phyloP scores from a whole-genome alignment of 2,329 filamentous ascomycete genomes.

The Exophiala sp. region DNA sequence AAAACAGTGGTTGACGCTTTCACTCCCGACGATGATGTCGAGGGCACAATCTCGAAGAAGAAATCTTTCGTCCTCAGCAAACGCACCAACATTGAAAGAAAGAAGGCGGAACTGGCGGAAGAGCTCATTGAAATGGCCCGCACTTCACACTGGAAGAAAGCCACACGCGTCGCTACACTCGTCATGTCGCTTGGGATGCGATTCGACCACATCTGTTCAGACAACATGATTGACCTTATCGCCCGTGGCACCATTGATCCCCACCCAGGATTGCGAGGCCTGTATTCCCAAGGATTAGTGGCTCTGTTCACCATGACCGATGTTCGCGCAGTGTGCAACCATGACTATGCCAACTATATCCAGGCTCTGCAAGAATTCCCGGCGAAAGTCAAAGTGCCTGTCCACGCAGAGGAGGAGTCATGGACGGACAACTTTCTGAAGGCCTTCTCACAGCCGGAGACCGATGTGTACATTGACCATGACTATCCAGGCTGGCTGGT shows the following conservation, averaged over 20 bases:
- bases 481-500: conserved; percentile 96
- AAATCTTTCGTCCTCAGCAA: conserved; percentile 69
- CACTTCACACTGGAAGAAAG: conserved; percentile 92
- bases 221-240: conserved; percentile 76
- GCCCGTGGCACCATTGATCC: conserved; percentile 78
- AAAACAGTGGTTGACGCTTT: conserved; percentile 64
- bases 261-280: conserved; percentile 75
- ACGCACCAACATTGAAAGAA: conserved; percentile 69
- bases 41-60: conserved; percentile 56
- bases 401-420: conserved; percentile 65
- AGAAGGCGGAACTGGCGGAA: conserved; percentile 72
- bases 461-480: conserved; percentile 83
- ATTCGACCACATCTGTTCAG: conserved; percentile 80
- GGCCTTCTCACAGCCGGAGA: conserved; percentile 68
- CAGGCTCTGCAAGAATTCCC: conserved; percentile 70
- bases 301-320: conserved; percentile 79
- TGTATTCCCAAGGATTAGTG: conserved; percentile 75
- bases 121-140: conserved; percentile 74
- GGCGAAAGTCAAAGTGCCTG: conserved; percentile 68
- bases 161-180: conserved; percentile 80
- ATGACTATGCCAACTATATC: conserved; percentile 82
- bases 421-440: conserved; percentile 76
- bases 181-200: conserved; percentile 83
- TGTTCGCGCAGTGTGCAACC: conserved; percentile 74
- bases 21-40: conserved; percentile 61